Percentiles rank a stretch among this genome's conserved stretches.
phyloP scores from a whole-genome alignment of 139 green algal genomes.

The Coelastrella sp. region DNA sequence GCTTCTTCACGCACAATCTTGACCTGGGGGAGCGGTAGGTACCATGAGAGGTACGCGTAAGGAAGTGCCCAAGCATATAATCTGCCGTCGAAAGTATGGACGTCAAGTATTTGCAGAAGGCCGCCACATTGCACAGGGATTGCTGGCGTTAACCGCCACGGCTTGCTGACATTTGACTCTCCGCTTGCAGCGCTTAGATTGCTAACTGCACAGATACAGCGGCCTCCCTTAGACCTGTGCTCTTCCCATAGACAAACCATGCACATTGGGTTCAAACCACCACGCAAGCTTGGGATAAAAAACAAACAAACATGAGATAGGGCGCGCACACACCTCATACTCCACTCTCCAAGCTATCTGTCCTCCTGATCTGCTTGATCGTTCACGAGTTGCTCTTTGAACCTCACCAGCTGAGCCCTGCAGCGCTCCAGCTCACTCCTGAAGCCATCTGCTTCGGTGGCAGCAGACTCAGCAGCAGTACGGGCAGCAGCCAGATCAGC shows the following conservation, averaged over 20 bases:
- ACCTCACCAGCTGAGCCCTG: conserved; percentile 19
- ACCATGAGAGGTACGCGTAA: neutral
- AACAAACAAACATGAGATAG: neutral
- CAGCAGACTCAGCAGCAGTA: neutral
- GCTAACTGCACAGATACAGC: too few species aligned
- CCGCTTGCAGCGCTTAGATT: too few species aligned
- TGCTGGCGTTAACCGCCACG: too few species aligned
- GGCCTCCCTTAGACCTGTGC: too few species aligned
- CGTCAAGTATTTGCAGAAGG: too few species aligned
- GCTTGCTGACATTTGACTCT: too few species aligned
- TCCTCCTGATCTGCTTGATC: conserved; percentile 46
- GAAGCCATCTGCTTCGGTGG: conserved; percentile 3
- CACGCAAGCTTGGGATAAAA: neutral
- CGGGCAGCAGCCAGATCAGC: conserved; percentile 25
- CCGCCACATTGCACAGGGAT: too few species aligned
- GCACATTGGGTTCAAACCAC: neutral
- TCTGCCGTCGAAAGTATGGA: too few species aligned
- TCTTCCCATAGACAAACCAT: neutral
- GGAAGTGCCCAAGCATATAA: too few species aligned
- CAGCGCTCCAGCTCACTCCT: conserved; percentile 7
- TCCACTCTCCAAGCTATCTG: conserved; percentile 40
- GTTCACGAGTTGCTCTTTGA: conserved; percentile 51
- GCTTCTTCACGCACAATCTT: conserved; percentile 26
- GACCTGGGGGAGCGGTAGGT: conserved; percentile 21
- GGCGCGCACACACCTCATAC: conserved; percentile 23